Percentiles rank a stretch among this genome's conserved stretches.
Conservation (phyloP, 352 stramenopile genomes). For the Pythium volutum region DNA sequence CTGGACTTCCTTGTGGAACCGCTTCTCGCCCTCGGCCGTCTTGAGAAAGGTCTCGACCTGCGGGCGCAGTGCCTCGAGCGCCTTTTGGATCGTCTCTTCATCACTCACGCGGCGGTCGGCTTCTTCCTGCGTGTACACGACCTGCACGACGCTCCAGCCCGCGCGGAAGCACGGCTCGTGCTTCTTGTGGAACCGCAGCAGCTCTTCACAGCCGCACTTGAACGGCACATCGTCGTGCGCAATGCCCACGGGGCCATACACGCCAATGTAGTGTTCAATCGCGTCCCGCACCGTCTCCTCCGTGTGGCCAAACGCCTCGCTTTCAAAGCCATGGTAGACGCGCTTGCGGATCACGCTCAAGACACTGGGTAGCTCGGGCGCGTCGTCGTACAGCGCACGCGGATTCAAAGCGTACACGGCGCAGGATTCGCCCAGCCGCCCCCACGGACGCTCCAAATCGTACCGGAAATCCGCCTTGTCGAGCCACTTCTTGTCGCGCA, state of each 20-base stretch:
- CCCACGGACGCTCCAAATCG: slow-evolving; percentile 67
- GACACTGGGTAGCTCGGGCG: slow-evolving; percentile 44
- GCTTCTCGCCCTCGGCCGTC: slow-evolving; percentile 57
- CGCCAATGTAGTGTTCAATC: slow-evolving; percentile 55
- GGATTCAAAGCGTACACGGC: slow-evolving; percentile 51
- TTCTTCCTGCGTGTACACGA: slow-evolving; percentile 61
- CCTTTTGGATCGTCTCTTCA: slow-evolving; percentile 42
- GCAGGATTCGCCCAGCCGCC: slow-evolving; percentile 41
- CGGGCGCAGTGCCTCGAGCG: slow-evolving; percentile 42
- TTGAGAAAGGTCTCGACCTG: slow-evolving; percentile 59
- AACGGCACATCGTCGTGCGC: slow-evolving; percentile 61
- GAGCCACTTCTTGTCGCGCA: slow-evolving; percentile 62
- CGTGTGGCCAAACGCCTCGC: slow-evolving; percentile 52
- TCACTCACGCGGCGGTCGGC: slow-evolving; percentile 41
- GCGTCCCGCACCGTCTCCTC: slow-evolving; percentile 43
- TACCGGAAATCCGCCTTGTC: slow-evolving; percentile 77
- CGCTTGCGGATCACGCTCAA: slow-evolving; percentile 60
- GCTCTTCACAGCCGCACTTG: slow-evolving; percentile 64
- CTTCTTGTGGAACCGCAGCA: slow-evolving; percentile 64
- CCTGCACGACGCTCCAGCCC: slow-evolving; percentile 62
- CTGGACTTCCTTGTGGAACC: slow-evolving; percentile 59
- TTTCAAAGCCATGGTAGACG: slow-evolving; percentile 60
- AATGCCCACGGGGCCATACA: slow-evolving; percentile 61
- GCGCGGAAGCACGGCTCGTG: slow-evolving; percentile 58
- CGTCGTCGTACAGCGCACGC: slow-evolving; percentile 35